Percentiles rank a stretch among this genome's conserved stretches.
Conservation (phyloP, 2,329 filamentous ascomycete species). For the Penicillium sp. region DNA sequence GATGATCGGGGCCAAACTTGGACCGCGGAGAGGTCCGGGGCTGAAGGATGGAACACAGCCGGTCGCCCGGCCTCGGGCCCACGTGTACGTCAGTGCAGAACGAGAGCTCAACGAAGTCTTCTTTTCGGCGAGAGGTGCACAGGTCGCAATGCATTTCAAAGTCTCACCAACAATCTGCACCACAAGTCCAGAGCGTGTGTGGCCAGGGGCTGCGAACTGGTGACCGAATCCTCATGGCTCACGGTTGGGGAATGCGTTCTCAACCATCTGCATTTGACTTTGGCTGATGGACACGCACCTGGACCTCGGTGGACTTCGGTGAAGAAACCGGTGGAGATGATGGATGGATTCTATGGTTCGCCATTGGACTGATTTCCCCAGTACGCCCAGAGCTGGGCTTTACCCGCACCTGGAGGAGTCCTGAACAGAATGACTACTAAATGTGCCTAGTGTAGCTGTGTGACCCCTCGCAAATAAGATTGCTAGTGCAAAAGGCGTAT, state of each 20-base stretch:
- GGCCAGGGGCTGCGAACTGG: too few relatives aligned
- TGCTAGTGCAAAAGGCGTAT: too few relatives aligned
- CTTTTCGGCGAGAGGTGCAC: background rate
- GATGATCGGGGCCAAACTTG: background rate
- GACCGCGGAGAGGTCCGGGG: too few relatives aligned
- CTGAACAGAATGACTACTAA: background rate
- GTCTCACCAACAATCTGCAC: too few relatives aligned
- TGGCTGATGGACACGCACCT: slow-evolving; percentile 8
- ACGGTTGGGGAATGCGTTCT: slow-evolving; percentile 5
- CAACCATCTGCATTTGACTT: background rate
- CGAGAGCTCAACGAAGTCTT: too few relatives aligned
- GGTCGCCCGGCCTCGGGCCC: too few relatives aligned
- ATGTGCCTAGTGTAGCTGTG: background rate
- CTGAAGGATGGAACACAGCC: too few relatives aligned
- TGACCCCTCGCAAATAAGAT: background rate
- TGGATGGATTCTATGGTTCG: slow-evolving; percentile 12
- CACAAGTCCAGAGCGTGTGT: too few relatives aligned
- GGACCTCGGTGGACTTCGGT: slow-evolving; percentile 14
- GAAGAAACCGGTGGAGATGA: slow-evolving; percentile 3
- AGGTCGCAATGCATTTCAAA: too few relatives aligned
- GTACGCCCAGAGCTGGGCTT: background rate
- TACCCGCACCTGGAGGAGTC: too few relatives aligned
- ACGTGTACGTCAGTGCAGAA: too few relatives aligned
- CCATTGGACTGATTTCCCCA: slow-evolving; percentile 6
- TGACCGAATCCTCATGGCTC: background rate